Conservation (phyloP, 2,329 filamentous ascomycete species). For the Sporothrix luriei region DNA sequence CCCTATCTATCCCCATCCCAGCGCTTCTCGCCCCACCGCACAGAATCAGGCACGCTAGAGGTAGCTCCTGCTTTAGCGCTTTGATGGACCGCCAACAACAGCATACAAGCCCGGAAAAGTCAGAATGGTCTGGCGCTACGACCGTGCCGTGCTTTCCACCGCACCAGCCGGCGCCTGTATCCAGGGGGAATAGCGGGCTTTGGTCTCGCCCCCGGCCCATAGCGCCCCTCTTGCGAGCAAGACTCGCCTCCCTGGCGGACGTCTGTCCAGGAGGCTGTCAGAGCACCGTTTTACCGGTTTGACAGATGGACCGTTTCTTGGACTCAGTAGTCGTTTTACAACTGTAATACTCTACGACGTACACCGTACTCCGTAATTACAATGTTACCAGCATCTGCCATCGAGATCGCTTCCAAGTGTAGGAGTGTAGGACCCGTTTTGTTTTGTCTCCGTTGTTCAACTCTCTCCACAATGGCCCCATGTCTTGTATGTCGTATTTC, state of each 20-base stretch:
- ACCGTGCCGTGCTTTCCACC: slow-evolving; percentile 24
- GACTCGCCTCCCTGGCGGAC: background rate
- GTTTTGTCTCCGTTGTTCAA: background rate
- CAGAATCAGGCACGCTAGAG: slow-evolving; percentile 20
- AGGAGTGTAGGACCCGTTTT: background rate
- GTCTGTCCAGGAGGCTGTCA: background rate
- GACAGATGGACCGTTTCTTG: slow-evolving; percentile 15
- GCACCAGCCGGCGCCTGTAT: slow-evolving; percentile 21
- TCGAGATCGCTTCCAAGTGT: background rate
- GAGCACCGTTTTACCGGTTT: slow-evolving; percentile 7
- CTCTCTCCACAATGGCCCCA: background rate
- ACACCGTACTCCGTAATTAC: background rate
- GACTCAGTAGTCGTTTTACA: background rate
- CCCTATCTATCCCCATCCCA: slow-evolving; percentile 14
- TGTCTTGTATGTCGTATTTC: slow-evolving; percentile 25
- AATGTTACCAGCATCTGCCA: background rate
- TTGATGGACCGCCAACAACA: background rate
- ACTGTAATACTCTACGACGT: background rate
- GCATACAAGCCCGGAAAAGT: background rate
- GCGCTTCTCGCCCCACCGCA: background rate
- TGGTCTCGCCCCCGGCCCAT: slow-evolving; percentile 24
- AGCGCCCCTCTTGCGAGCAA: background rate
- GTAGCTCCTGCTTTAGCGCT: slow-evolving; percentile 25
- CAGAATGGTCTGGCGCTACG: slow-evolving; percentile 25
- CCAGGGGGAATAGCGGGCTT: slow-evolving; percentile 24